A percentile compares a stretch with the other conserved stretches of the same genome.
phyloP scores from a whole-genome alignment of 73 alveolate genomes.

The Paramecium primaurelia region DNA sequence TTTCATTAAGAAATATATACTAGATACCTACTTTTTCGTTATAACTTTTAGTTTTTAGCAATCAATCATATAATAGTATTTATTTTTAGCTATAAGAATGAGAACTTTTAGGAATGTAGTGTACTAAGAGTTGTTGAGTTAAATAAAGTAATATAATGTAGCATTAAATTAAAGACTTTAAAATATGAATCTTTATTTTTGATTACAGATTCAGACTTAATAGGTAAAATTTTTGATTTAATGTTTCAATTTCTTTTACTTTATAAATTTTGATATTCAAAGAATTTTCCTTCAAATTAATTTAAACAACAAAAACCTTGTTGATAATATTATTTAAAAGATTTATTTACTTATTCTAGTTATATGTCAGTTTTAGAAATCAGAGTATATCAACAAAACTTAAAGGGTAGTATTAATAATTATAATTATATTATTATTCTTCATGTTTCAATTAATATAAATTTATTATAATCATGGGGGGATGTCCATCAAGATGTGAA shows the following conservation, averaged over 20 bases:
- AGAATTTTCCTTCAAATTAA: slow-evolving; percentile 89
- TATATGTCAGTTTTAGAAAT: slow-evolving; percentile 83
- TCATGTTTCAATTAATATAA: not conserved
- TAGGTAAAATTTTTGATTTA: slow-evolving; percentile 89
- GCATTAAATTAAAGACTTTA: slow-evolving; percentile 68
- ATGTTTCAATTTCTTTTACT: slow-evolving; percentile 82
- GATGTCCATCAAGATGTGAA: slow-evolving; percentile 14
- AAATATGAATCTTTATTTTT: slow-evolving; percentile 88
- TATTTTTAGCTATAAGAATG: slow-evolving; percentile 87
- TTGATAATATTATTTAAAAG: slow-evolving; percentile 74
- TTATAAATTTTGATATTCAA: slow-evolving; percentile 86
- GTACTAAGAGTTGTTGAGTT: slow-evolving; percentile 93
- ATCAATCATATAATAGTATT: slow-evolving; percentile 89
- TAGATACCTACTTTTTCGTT: slow-evolving; percentile 72
- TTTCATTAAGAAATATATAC: slow-evolving; percentile 72
- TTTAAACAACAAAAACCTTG: slow-evolving; percentile 84
- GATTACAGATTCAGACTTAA: slow-evolving; percentile 73
- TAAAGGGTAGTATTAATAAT: slow-evolving; percentile 66
- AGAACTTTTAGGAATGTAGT: slow-evolving; percentile 94
- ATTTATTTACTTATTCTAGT: slow-evolving; percentile 73
- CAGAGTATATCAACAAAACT: slow-evolving; percentile 79
- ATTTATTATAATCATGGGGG: not conserved
- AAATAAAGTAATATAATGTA: not conserved
- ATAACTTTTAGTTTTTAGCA: slow-evolving; percentile 80
- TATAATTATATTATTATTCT: not conserved